Base-by-base conservation (phyloP, 805 yeast genomes). In the Candida gorgasii region DNA sequence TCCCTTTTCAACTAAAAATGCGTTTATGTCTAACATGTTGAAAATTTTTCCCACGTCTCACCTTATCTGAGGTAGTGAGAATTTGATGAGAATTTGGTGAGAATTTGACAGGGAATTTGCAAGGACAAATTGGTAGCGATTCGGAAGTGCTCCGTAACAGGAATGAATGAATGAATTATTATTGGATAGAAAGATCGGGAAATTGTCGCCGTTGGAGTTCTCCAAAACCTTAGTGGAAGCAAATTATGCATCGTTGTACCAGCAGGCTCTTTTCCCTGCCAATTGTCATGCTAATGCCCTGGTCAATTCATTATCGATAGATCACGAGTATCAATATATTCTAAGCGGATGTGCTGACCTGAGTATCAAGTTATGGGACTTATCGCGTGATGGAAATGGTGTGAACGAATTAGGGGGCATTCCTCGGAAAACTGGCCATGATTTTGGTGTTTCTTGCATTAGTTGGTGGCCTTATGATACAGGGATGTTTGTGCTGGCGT, bases 1-100 rank as follows among this genome's bases (percentile, higher is more conserved):
- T 46, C 99, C 99, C 70, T 89, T 92, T 62, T 93, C 99, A 55
- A 83, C 96, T 55, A 93, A 84, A 64, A 93, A 93, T 62, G 86
- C 86, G 52, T 84, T 75, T 53, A 93, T 88, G 67, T 93, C 99
- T 69, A 93, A 82, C 99, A 93, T 92, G 38, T 17, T 32, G 29
- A 37, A 33, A 20, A 31, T 9, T 26, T 14, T 33, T 19, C 26
- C 20, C 45, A 17, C 32, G 8, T 5, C 23, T 18, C 13, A 15
- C 13, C 18, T 15, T 31, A 16, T 23, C 35, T 15, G 18, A 15
- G 15, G n/a, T n/a, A n/a, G n/a, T n/a, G n/a, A n/a, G n/a, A n/a
- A n/a, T n/a, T n/a, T n/a, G n/a, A n/a, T n/a, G n/a, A n/a, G n/a
- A n/a, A n/a, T n/a, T n/a, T n/a, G n/a, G n/a, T n/a, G n/a, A n/a